Base-by-base conservation (phyloP, 495 filamentous ascomycete species). In the Podospora sp. region DNA sequence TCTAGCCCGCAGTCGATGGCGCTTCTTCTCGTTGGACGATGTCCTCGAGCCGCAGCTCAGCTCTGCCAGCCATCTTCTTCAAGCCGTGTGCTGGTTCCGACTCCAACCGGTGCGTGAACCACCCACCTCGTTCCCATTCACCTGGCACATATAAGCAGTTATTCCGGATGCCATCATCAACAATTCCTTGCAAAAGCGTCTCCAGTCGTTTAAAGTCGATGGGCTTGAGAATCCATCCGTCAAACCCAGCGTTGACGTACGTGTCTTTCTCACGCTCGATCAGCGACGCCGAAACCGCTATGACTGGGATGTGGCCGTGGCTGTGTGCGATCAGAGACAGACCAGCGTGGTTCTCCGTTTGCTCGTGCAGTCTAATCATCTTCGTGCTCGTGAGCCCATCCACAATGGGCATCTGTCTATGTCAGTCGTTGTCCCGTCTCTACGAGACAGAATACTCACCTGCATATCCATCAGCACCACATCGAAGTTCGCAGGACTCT, bases 381-480 rank as follows among this genome's bases (percentile, higher is more conserved):
- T 90, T 89, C 0, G 93, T 92, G 6, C 92, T 89, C n/a, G 83
- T 85, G 35, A 93, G 85, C 46, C 94, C 94, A 71, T 97, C 93
- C 58, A 94, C 90, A 60, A 97, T 96, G 14, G 94, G 94, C 94
- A 97, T 97, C 90, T 94, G 68, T 1, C 22, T 46, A 9, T 50
- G 21, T 68, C 5, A 16, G 40, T 18, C 27, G 20, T 11, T 14
- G 27, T 16, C 53, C 18, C 46, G 5, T 5, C n/a, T 51, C 8
- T 18, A 9, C 16, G 20, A 53, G 66, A 51, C 57, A 50, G 14
- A 20, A 67, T 62, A 71, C 83, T 72, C 71, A 92, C 92, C 83
- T 97, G 93, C 80, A 97, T 93, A 73, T 98, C 94, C 94, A 98
- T 98, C 72, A 98, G 82, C 20, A 98, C 82, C n/a, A 94, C 88